Base-by-base conservation (phyloP, 805 yeast genomes). In the Pichia nanzhaoensis region DNA sequence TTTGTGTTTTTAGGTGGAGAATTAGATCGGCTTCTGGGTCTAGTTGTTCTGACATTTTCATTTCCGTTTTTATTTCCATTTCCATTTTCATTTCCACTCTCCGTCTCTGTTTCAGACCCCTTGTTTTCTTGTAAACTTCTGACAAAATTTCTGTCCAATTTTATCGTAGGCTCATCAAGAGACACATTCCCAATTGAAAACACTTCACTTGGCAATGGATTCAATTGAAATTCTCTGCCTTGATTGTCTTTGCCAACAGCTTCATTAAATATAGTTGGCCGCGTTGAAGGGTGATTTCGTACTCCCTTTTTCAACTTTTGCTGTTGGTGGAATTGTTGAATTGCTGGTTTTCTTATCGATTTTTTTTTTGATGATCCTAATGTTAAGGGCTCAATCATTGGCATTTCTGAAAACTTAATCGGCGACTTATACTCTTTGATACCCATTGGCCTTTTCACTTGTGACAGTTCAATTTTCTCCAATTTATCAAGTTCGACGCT, bases 361-460 rank as follows among this genome's bases (percentile, higher is more conserved):
- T 58, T 61, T 41, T 55, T 56, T 17, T 51, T 55, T 5, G 49
- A 46, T 2, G 64, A 50, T 37, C 54, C 59, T n/a, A 58, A 54
- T 5, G 56, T 55, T 21, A 63, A 28, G 3, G 67, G 67, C 19
- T 59, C 63, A 35, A 64, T 55, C 10, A 59, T 55, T 2, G 68
- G 68, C 37, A 64, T 48, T 38, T 59, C 59, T 8, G 60, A 60
- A 52, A 63, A 64, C 37, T 59, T 59, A 9, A 63, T 56, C 5
- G 67, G 64, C 4, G 65, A 60, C 39, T 57, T 51, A 8, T 52
- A 18, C 0, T 52, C 51, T 5, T 46, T 50, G 9, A 44, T 12
- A 18, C 12, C 41, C 17, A 18, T 37, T 35, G 28, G 47, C 31
- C n/a, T 46, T 38, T 58, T 39, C 4, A 58, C 51, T 27, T 58